Conservation (phyloP, 257 asterid species). For the Anisodus tanguticus region DNA sequence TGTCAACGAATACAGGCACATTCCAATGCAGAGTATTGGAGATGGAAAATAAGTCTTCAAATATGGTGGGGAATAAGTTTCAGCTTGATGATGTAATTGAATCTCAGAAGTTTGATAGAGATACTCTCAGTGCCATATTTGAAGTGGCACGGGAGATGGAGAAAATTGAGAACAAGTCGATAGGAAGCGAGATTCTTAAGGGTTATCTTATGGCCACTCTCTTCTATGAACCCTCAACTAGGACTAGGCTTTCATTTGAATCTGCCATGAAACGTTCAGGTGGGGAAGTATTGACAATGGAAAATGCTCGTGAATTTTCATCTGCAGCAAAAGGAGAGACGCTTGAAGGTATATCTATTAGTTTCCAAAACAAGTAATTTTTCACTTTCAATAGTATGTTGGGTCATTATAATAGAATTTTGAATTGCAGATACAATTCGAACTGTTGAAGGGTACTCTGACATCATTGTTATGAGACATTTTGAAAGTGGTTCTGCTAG, state of each 20-base stretch:
- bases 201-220: constrained; percentile 94
- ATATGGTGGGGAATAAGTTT: constrained; percentile 56
- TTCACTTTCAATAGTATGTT: neutral
- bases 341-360: constrained; percentile 70
- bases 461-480: constrained; percentile 93
- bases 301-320: constrained; percentile 94
- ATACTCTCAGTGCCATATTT: constrained; percentile 75
- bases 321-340: constrained; percentile 99
- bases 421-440: constrained; percentile 73
- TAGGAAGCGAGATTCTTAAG: constrained; percentile 70
- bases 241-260: constrained; percentile 96
- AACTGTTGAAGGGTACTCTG: constrained; percentile 92
- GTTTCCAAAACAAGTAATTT: neutral
- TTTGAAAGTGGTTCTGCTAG: constrained; percentile 97
- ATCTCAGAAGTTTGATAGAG: constrained; percentile 90
- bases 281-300: constrained; percentile 92
- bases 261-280: constrained; percentile 93
- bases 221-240: constrained; percentile 92
- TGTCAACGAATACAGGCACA: constrained; percentile 30
- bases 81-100: constrained; percentile 81
- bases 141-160: constrained; percentile 92
- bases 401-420: neutral
- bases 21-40: constrained; percentile 56
- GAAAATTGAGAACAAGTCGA: constrained; percentile 75
- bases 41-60: constrained; percentile 47